These are phyloP conservation scores for Paraphaeosphaeria sporulosa DNA, from an alignment of 2,329 filamentous ascomycete species.

Conservation along the genomic window DNA sequence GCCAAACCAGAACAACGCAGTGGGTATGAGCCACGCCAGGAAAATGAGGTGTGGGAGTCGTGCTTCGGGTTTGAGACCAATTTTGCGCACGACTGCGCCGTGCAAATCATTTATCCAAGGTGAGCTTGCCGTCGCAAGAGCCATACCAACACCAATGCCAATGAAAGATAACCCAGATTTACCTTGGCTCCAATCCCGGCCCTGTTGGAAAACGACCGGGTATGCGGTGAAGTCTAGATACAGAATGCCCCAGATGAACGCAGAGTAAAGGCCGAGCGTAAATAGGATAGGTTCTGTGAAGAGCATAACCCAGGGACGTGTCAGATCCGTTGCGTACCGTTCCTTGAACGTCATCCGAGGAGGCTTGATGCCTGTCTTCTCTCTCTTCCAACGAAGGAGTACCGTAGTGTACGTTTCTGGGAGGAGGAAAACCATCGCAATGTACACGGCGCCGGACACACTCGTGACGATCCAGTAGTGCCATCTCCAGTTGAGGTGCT, in stretches of 20 bases:
- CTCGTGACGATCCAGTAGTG: slow-evolving; percentile 16
- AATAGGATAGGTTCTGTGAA: slow-evolving; percentile 73
- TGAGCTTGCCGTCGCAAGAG: slow-evolving; percentile 12
- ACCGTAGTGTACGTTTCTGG: slow-evolving; percentile 62
- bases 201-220: slow-evolving; percentile 12
- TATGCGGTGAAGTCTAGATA: slow-evolving; percentile 56
- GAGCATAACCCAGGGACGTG: slow-evolving; percentile 69
- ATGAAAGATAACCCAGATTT: slow-evolving; percentile 14
- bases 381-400: slow-evolving; percentile 49
- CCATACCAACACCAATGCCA: slow-evolving; percentile 18
- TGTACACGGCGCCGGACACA: slow-evolving; percentile 11
- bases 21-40: slow-evolving; percentile 62
- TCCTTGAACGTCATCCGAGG: slow-evolving; percentile 66
- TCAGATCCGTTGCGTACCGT: slow-evolving; percentile 68
- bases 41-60: slow-evolving; percentile 75
- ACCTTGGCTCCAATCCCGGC: slow-evolving; percentile 12
- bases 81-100: slow-evolving; percentile 11
- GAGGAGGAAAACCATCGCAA: slow-evolving; percentile 50
- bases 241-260: slow-evolving; percentile 69
- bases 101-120: slow-evolving; percentile 17
- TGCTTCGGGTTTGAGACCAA: slow-evolving; percentile 63
- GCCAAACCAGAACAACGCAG: slow-evolving; percentile 70
- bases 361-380: slow-evolving; percentile 53
- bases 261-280: slow-evolving; percentile 70
- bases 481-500: slow-evolving; percentile 15